A percentile compares a stretch with the other conserved stretches of the same genome.
These are phyloP conservation scores for Boletellus dicymbophilus DNA, from an alignment of 1,284 basidiomycete genomes.

Conservation along the genomic window DNA sequence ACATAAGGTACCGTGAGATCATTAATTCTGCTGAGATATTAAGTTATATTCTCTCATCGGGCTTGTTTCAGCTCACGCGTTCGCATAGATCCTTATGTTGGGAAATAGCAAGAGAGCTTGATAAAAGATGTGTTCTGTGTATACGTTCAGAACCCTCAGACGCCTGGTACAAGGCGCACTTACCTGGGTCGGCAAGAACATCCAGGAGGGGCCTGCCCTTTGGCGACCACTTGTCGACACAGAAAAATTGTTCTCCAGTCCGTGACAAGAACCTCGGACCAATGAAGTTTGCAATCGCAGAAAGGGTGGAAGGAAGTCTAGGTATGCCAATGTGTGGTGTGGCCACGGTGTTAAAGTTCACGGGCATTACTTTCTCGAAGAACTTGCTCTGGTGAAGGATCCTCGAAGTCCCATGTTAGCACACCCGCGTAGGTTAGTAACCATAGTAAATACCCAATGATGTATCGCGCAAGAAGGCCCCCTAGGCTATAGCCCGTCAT, in stretches of 20 bases:
- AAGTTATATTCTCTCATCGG: constrained; percentile 6
- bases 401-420: constrained; percentile 27
- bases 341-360: constrained; percentile 83
- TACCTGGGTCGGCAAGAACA: constrained; percentile 86
- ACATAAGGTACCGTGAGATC: constrained; percentile 84
- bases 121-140: constrained; percentile 72
- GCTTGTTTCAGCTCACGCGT: constrained; percentile 52
- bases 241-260: constrained; percentile 83
- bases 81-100: constrained; percentile 81
- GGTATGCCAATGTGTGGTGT: constrained; percentile 80
- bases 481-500: constrained; percentile 82
- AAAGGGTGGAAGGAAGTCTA: constrained; percentile 61
- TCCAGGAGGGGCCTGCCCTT: constrained; percentile 74
- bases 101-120: constrained; percentile 73
- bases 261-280: constrained; percentile 80
- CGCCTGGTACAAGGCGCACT: constrained; percentile 19
- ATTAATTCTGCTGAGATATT: constrained; percentile 48
- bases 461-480: constrained; percentile 78
- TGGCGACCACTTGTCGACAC: constrained; percentile 72
- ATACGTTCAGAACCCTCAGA: constrained; percentile 10
- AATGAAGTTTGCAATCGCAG: constrained; percentile 54
- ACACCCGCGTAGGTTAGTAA: background rate
- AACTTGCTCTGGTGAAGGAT: constrained; percentile 70
- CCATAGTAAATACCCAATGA: constrained; percentile 56
- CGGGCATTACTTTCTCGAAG: constrained; percentile 66